These are phyloP conservation scores for Populus hybrid DNA, from an alignment of 441 rosid genomes.

Conservation along the genomic window DNA sequence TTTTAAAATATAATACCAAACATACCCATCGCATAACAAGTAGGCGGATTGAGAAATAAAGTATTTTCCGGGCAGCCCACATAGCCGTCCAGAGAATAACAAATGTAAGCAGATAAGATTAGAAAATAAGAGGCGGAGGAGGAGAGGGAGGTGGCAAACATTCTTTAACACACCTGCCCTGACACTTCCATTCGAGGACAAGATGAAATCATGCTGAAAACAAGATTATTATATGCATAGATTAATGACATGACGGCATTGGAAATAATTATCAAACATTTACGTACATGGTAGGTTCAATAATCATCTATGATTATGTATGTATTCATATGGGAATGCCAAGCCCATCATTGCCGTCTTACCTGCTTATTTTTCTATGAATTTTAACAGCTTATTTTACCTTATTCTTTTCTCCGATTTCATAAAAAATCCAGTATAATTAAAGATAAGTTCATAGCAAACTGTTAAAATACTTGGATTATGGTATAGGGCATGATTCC, in stretches of 20 bases:
- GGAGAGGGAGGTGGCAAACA: conserved; percentile 7
- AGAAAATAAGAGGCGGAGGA: background rate
- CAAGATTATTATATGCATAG: background rate
- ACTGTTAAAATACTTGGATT: conserved; percentile 8
- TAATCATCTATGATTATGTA: background rate
- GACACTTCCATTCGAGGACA: conserved; percentile 19
- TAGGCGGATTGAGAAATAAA: background rate
- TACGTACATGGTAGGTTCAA: conserved; percentile 15
- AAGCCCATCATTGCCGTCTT: conserved; percentile 10
- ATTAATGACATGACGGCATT: background rate
- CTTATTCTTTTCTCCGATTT: background rate
- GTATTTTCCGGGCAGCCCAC: conserved; percentile 5
- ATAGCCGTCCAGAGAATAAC: conserved; percentile 22
- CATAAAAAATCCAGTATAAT: background rate
- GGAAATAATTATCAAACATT: background rate
- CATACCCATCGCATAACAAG: too few species aligned
- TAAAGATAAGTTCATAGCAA: background rate
- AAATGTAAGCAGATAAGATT: conserved; percentile 12
- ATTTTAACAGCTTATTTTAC: conserved; percentile 14
- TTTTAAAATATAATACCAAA: too few species aligned
- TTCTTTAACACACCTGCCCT: conserved; percentile 9
- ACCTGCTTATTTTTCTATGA: conserved; percentile 22
- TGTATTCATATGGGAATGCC: background rate
- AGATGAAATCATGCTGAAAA: conserved; percentile 4
- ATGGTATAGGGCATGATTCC: conserved; percentile 19